Evolutionary conservation across 2,329 filamentous ascomycete genomes (phyloP).

Genomic region (Aspergillus pseudoterreus): DNA sequence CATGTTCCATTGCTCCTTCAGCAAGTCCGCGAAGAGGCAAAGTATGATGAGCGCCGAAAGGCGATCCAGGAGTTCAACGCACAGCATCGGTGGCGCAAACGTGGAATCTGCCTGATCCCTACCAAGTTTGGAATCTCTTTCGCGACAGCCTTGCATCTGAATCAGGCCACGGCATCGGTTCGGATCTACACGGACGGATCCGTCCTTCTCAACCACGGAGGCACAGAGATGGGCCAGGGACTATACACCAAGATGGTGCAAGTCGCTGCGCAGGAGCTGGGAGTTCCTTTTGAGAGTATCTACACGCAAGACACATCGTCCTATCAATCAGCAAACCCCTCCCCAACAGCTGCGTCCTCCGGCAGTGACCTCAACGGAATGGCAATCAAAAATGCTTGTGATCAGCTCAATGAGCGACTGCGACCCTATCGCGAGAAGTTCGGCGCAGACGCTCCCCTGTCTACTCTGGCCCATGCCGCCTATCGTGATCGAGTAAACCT

Average conservation of each 20-base stretch:
- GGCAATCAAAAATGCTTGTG: constrained; percentile 43
- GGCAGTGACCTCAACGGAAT: constrained; percentile 24
- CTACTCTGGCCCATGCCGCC: constrained; percentile 80
- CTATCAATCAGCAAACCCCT: constrained; percentile 21
- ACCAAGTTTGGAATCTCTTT: constrained; percentile 26
- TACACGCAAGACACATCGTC: constrained; percentile 20
- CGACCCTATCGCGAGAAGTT: constrained; percentile 81
- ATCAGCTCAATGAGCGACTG: constrained; percentile 67
- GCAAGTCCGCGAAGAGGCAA: constrained; percentile 15
- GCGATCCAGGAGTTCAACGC: constrained; percentile 13
- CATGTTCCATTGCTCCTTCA: constrained; percentile 21
- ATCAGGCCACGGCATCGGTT: constrained; percentile 20
- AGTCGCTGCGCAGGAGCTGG: constrained; percentile 20
- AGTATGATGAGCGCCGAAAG: constrained; percentile 7
- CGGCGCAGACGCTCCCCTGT: constrained; percentile 68
- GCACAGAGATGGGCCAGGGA: constrained; percentile 25
- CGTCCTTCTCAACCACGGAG: constrained; percentile 21
- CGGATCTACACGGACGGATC: constrained; percentile 21
- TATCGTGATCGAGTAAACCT: constrained; percentile 96
- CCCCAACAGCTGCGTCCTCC: constrained; percentile 22
- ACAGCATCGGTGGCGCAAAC: constrained; percentile 18
- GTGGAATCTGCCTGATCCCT: constrained; percentile 20
- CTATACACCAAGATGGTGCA: constrained; percentile 25
- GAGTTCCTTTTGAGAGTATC: constrained; percentile 14
- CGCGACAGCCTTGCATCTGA: constrained; percentile 23